phyloP scores from a whole-genome alignment of 148 eudicot genomes.

The Drosera capensis region DNA sequence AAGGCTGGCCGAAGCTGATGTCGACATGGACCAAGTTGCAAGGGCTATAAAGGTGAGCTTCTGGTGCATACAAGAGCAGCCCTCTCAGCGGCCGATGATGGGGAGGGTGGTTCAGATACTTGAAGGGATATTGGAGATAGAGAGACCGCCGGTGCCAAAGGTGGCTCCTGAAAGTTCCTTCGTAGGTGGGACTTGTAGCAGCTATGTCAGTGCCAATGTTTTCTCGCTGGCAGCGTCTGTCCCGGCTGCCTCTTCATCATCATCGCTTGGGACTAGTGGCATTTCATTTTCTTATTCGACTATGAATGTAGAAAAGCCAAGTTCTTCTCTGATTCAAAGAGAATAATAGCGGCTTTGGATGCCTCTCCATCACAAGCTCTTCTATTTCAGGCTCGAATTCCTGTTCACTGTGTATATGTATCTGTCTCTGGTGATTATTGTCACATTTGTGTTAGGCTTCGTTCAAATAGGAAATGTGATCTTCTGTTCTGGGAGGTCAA shows the following conservation, averaged over 20 bases:
- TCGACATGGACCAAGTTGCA: slow-evolving; percentile 43
- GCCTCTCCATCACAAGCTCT: too few relatives aligned
- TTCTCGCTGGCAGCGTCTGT: slow-evolving; percentile 23
- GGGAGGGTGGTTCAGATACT: slow-evolving; percentile 88
- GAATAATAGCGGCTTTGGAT: slow-evolving; percentile 12
- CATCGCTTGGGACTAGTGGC: slow-evolving; percentile 21
- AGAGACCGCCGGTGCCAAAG: slow-evolving; percentile 55
- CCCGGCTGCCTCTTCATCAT: slow-evolving; percentile 19
- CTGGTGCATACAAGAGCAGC: slow-evolving; percentile 92
- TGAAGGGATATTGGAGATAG: slow-evolving; percentile 59
- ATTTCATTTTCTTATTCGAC: slow-evolving; percentile 8
- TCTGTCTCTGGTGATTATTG: too few relatives aligned
- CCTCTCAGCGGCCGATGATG: slow-evolving; percentile 72
- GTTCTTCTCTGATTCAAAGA: slow-evolving; percentile 22
- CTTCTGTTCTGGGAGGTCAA: too few relatives aligned
- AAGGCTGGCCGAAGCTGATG: slow-evolving; percentile 25
- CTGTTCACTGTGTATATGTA: too few relatives aligned
- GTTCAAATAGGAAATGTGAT: too few relatives aligned
- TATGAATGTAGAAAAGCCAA: slow-evolving; percentile 27
- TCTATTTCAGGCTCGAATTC: background rate
- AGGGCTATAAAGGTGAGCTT: slow-evolving; percentile 56
- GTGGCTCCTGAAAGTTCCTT: slow-evolving; percentile 20
- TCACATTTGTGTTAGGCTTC: too few relatives aligned
- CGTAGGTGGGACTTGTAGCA: slow-evolving; percentile 21
- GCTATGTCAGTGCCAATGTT: slow-evolving; percentile 18